phyloP scores from a whole-genome alignment of 345 rosid genomes.

The Clarkia xantiana region DNA sequence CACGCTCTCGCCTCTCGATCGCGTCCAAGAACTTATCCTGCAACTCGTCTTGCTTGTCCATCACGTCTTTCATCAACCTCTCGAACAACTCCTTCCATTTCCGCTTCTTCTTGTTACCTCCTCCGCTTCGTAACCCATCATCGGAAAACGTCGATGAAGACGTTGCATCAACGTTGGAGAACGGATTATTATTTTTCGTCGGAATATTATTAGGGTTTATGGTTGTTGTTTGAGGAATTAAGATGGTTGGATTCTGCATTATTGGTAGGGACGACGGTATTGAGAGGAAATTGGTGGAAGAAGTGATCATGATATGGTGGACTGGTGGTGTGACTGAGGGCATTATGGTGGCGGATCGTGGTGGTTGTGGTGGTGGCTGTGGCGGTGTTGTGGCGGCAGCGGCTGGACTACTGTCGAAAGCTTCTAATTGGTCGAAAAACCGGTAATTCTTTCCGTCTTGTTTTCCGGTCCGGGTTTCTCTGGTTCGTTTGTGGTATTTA shows the following conservation, averaged over 20 bases:
- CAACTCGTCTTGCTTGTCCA: slow-evolving; percentile 63
- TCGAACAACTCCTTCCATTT: slow-evolving; percentile 39
- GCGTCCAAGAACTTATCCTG: slow-evolving; percentile 56
- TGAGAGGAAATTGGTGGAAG: slow-evolving; percentile 20
- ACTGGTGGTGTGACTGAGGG: too few species aligned
- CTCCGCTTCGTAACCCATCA: slow-evolving; percentile 7
- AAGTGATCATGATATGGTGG: too few species aligned
- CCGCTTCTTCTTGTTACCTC: slow-evolving; percentile 36
- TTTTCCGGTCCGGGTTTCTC: slow-evolving; percentile 50
- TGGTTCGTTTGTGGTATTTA: slow-evolving; percentile 75
- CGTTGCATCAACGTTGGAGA: neutral
- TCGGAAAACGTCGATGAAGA: slow-evolving; percentile 8
- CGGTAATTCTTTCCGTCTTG: slow-evolving; percentile 55
- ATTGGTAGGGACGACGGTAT: too few species aligned
- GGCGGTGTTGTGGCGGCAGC: slow-evolving; percentile 6
- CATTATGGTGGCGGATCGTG: too few species aligned
- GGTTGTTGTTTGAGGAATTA: slow-evolving; percentile 2
- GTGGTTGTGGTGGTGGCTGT: slow-evolving; percentile 1
- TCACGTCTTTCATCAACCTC: slow-evolving; percentile 42
- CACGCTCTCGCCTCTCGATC: slow-evolving; percentile 45
- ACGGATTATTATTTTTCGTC: neutral
- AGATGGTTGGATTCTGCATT: too few species aligned
- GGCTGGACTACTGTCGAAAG: slow-evolving; percentile 24
- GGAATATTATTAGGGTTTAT: slow-evolving; percentile 1
- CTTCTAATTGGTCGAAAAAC: slow-evolving; percentile 68